Evolutionary conservation across 768 basidiomycete species (phyloP), one percentile per base, ranked within the genome.

Genomic region (Kwoniella sp.): DNA sequence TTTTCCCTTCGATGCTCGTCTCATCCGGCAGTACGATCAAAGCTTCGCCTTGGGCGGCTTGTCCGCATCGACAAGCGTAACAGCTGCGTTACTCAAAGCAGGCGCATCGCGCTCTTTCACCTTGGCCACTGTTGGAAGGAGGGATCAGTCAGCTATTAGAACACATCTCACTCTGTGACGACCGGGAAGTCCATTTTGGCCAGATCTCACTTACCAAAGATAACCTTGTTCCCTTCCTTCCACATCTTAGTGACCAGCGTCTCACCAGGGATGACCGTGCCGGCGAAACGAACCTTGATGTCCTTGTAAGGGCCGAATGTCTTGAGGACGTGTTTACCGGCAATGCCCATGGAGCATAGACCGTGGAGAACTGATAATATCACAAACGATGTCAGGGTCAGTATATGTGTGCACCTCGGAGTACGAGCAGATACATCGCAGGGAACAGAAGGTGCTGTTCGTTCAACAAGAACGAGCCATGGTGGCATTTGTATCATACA

Each of bases 201-300:
- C n/a, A n/a, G n/a, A n/a, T n/a, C n/a, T n/a, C n/a, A 85, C 92
- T 78, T 72, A 96, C 93, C 83, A 81, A 99, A 99, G 55, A 97
- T 87, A 60, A 98, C 88, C 82, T 88, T 96, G 66, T 85, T 81
- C 1, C 89, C 91, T 73, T 96, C 93, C 79, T 93, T 96, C 96
- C 96, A 99, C 95, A 98, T 97, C 79, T 92, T 88, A 0, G 95
- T 99, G 15, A 93, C 84, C 58, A 98, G 85, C 1, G 95, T 98
- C 82, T 98, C 93, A 0, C 94, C 95, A 1, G 95, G 96, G 78
- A 89, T 94, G 25, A 98, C 92, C 1, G 92, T 87, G 2, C 92
- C 93, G 0, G 90, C 87, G 81, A 98, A 95, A 87, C 95, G 87
- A 65, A 92, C 93, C 86, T 98, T 99, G 84, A 99, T 95, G 78